Base-by-base conservation (phyloP, 805 yeast genomes). In the Candida ortonii region DNA sequence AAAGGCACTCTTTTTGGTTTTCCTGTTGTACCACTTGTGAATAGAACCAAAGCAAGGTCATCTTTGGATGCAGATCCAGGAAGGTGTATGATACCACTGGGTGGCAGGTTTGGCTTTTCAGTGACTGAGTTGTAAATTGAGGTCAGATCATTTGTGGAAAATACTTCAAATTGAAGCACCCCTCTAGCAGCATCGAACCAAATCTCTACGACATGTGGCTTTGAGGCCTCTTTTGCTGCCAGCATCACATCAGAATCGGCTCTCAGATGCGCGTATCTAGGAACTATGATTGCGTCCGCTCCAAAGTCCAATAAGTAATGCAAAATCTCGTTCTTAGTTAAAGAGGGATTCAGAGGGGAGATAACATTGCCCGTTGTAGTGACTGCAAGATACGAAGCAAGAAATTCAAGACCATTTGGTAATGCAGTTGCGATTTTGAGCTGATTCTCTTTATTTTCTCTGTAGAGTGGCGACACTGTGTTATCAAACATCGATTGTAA, bases 21-120 rank as follows among this genome's bases (percentile, higher is more conserved):
- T 3, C 87, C 86, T 2, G 88, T 81, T 7, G 88, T 81, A 19
- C 89, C 89, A 29, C 82, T 73, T 7, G 89, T 81, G 57, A 81
- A 87, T 30, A 81, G 60, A 16, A 81, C 76, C 55, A 81, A 59
- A 3, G 86, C 86, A 22, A 76, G 67, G 38, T 78, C 81, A 28
- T 67, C 34, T 28, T 30, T 31, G n/a, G 19, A 18, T 7, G 47
- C 44, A 2, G 46, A 31, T 6, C 50, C 52, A 11, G 31, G 27
- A 22, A 47, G 23, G 11, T 23, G 14, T 6, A 24, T 33, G 3
- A 45, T 20, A 25, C 36, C 32, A n/a, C 15, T 13, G 9, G 51
- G 43, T 4, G 46, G 46, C 4, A 40, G 20, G 15, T 17, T 35
- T 18, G 46, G 38, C 22, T 29, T 46, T 15, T 43, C 50, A 13